Evolutionary conservation across 306 rosid species (phyloP), one percentile per base, ranked within the genome.

Genomic region (Glycine soja): DNA sequence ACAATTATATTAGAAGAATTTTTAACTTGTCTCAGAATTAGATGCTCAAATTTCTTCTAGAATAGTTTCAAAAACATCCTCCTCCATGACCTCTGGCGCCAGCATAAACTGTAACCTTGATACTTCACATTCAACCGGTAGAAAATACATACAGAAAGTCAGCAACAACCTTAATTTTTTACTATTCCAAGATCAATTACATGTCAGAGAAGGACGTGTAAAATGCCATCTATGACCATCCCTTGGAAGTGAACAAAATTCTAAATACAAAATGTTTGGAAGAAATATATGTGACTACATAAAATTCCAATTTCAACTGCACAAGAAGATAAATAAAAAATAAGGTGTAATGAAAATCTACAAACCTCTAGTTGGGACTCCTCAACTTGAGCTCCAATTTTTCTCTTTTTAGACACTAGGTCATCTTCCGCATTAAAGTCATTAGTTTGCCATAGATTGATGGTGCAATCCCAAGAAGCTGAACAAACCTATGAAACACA

Each of bases 381-480:
- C 78, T 87, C 88, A 68, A 63, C 86, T 62, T 82, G 84, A 76
- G 75, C 87, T 77, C 59, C 85, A 64, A 73, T 84, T 85, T 89
- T 95, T 80, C 97, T 91, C 90, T 92, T 95, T 89, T 95, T 95
- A 40, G 89, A 75, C 47, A 94, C 88, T 30, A 78, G 83, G 75
- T 90, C 92, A 81, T 86, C 96, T 82, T 88, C 97, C 8, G 78
- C 77, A 57, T 83, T 83, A 15, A 53, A 81, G 79, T 87, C 90
- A 82, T 80, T 87, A 32, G 91, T 89, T 71, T 68, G 83, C 99
- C 99, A 93, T 71, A 95, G 70, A 77, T 88, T 95, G 89, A 95
- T 92, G 40, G 87, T 89, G 81, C 85, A 87, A 90, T 95, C 99
- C 98, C 99, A 93, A 78, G 98, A 91, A 84, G 97, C 97, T 38